These are phyloP conservation scores for Yarrowia phangngaensis DNA, from an alignment of 805 yeast species.

Conservation along the genomic window DNA sequence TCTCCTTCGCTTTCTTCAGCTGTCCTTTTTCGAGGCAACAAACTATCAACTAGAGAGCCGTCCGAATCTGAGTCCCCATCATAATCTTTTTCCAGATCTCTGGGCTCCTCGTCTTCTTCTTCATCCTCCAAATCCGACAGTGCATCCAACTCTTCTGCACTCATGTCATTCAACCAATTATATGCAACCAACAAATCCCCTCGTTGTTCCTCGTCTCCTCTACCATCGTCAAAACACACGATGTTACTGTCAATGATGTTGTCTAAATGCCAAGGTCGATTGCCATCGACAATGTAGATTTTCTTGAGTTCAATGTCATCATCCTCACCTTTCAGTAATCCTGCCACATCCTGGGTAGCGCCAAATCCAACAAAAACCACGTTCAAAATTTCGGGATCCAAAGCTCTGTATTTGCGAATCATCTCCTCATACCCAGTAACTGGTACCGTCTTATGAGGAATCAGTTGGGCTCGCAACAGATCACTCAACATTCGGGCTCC, in stretches of 20 bases:
- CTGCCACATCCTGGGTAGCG: constrained; percentile 78
- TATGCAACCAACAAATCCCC: constrained; percentile 4
- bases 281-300: constrained; percentile 84
- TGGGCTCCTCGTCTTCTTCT: constrained; percentile 32
- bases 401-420: constrained; percentile 51
- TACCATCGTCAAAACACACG: constrained; percentile 82
- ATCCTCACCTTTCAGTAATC: constrained; percentile 42
- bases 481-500: constrained; percentile 72
- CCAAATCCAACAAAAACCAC: constrained; percentile 89
- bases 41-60: constrained; percentile 30
- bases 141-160: constrained; percentile 27
- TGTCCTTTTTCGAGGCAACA: constrained; percentile 1
- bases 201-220: constrained; percentile 28
- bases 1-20: constrained; percentile 28
- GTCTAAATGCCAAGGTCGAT: constrained; percentile 94
- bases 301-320: constrained; percentile 44
- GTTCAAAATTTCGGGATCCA: constrained; percentile 73
- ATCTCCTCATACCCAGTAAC: constrained; percentile 88
- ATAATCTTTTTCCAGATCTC: constrained; percentile 32
- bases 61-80: constrained; percentile 9
- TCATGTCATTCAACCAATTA: constrained; percentile 30
- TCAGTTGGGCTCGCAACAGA: constrained; percentile 70
- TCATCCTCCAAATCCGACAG: constrained; percentile 29
- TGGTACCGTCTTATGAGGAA: constrained; percentile 85
- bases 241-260: constrained; percentile 75